Evolutionary conservation across 805 yeast species (phyloP).

Genomic region (Yamadazyma ubonensis): DNA sequence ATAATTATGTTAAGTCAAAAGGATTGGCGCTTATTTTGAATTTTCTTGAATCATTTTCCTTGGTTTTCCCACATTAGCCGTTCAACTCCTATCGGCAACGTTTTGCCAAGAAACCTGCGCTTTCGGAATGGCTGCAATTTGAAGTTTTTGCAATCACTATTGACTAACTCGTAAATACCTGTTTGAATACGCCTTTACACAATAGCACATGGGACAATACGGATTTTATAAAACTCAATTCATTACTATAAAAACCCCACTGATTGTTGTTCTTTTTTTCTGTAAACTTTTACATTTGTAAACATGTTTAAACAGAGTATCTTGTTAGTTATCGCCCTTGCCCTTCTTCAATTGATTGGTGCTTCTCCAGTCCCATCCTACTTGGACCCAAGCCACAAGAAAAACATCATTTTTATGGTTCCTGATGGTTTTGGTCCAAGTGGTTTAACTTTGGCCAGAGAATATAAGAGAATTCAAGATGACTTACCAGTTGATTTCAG

Average conservation of each 20-base stretch:
- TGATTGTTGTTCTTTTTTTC: neutral
- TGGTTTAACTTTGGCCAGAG: conserved; percentile 74
- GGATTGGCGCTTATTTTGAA: too few relatives aligned
- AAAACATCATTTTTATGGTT: conserved; percentile 81
- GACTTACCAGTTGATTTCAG: conserved; percentile 53
- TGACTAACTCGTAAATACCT: neutral
- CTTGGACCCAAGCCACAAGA: conserved; percentile 39
- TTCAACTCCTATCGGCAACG: conserved; percentile 1
- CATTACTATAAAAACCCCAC: neutral
- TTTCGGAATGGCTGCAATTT: conserved; percentile 4
- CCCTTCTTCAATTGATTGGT: conserved; percentile 4
- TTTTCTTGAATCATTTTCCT: too few relatives aligned
- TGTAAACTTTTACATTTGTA: neutral
- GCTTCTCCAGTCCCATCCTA: conserved; percentile 10
- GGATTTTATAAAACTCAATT: neutral
- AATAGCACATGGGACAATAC: neutral
- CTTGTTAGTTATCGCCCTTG: conserved; percentile 2
- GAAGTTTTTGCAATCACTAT: neutral
- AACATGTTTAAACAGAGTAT: conserved; percentile 7
- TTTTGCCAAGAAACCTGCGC: conserved; percentile 4
- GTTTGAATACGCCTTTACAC: too few relatives aligned
- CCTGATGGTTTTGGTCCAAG: conserved; percentile 98
- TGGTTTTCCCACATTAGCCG: neutral
- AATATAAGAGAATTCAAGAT: conserved; percentile 64
- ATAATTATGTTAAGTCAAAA: too few relatives aligned